A percentile compares a stretch with the other conserved stretches of the same genome.
Conservation (phyloP, 2,329 filamentous ascomycete species). For the Trichoderma sp. region DNA sequence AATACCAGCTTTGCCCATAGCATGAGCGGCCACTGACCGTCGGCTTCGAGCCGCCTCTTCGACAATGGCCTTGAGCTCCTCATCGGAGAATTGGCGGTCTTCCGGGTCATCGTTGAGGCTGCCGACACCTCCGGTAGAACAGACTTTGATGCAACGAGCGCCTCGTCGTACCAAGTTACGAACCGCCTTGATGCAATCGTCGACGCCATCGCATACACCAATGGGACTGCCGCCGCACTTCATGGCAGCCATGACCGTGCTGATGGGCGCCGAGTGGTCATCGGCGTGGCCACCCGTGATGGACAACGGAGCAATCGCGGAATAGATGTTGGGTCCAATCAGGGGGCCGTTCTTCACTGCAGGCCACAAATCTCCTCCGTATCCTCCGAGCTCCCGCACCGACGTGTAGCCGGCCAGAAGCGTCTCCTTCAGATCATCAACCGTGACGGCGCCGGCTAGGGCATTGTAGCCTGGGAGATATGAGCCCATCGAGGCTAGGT, state of each 20-base stretch:
- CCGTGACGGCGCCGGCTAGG: constrained; percentile 24
- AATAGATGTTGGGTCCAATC: constrained; percentile 52
- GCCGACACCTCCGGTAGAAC: constrained; percentile 43
- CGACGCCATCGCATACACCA: constrained; percentile 40
- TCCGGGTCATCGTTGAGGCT: constrained; percentile 43
- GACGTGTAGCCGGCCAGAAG: constrained; percentile 52
- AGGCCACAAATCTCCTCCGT: constrained; percentile 44
- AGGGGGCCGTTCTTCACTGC: constrained; percentile 47
- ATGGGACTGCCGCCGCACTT: constrained; percentile 38
- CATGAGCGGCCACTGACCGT: constrained; percentile 43
- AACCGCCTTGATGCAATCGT: constrained; percentile 44
- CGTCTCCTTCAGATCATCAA: constrained; percentile 38
- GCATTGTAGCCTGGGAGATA: constrained; percentile 24
- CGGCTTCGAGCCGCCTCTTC: constrained; percentile 40
- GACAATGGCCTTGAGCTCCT: constrained; percentile 42
- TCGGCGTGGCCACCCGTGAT: constrained; percentile 53
- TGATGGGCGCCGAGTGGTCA: constrained; percentile 37
- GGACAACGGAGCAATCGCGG: constrained; percentile 44
- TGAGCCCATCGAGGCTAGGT: neutral
- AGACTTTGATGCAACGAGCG: constrained; percentile 43
- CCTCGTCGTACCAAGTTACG: constrained; percentile 44
- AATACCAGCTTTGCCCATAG: constrained; percentile 44
- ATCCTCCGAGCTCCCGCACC: constrained; percentile 51
- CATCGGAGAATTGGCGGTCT: constrained; percentile 42
- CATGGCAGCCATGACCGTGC: constrained; percentile 34